Evolutionary conservation across 805 yeast species (phyloP), one percentile per base, ranked within the genome.

Genomic region (Vanderwaltozyma tropicalis): DNA sequence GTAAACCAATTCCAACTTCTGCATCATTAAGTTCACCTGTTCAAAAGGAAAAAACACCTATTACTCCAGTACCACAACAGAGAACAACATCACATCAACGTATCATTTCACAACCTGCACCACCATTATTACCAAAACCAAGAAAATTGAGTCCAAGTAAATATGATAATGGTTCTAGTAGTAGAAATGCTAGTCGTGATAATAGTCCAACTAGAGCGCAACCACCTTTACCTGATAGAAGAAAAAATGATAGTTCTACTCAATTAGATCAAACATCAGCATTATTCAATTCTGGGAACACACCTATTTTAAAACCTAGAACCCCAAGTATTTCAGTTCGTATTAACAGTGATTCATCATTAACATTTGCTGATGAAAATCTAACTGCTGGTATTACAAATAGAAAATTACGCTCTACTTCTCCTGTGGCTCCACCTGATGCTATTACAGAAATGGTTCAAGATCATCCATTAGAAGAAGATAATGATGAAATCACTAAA

Each of bases 121-220:
- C 44, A 35, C 63, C 54, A 31, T 44, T 26, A 31, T 40, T 45
- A 17, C 58, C 58, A 5, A 48, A 44, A 32, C 57, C 59, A n/a
- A 42, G 58, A 25, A 50, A 51, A 31, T 34, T 45, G 3, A 49
- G 57, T 28, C 55, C 60, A 19, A 45, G 49, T 1, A 45, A 47
- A 40, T 45, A 45, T 37, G 36, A 17, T 13, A 3, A 16, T n/a
- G 19, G 31, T n/a, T 19, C 19, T 24, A 25, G 36, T 3, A 37
- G 35, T 13, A 37, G 42, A 28, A 40, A 28, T 24, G 43, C 50
- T 8, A 38, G 41, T 25, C 38, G 36, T 18, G 32, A 26, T 5
- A 34, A 34, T 18, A 44, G 49, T 33, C 46, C 50, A 7, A 32
- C 35, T 16, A 41, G 38, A 29, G 37, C 37, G 12, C 43, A 20